Conservation (phyloP, 352 stramenopile genomes). For the Globisporangium uncinulatum region DNA sequence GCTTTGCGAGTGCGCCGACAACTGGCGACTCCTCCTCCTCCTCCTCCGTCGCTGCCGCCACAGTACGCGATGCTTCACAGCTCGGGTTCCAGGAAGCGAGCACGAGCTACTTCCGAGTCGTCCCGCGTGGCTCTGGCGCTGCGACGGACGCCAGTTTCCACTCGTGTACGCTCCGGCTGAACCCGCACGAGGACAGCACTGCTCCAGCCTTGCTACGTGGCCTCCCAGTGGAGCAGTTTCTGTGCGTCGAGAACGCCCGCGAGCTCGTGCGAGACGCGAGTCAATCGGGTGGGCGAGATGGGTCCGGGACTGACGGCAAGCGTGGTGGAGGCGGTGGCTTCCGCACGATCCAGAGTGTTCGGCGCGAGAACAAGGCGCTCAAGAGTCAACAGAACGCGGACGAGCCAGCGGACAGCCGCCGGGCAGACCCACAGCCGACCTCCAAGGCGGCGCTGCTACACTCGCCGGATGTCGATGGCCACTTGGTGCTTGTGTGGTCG, state of each 20-base stretch:
- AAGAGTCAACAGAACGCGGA: constrained; percentile 20
- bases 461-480: constrained; percentile 42
- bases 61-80: constrained; percentile 26
- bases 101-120: constrained; percentile 75
- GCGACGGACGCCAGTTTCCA: neutral
- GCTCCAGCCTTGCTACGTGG: constrained; percentile 12
- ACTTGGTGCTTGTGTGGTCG: constrained; percentile 71
- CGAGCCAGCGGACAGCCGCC: neutral
- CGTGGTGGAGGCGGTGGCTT: constrained; percentile 50
- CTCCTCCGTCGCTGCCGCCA: neutral
- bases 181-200: constrained; percentile 1
- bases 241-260: constrained; percentile 68
- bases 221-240: constrained; percentile 61
- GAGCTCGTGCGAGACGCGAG: constrained; percentile 28
- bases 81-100: constrained; percentile 69
- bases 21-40: neutral
- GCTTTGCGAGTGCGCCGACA: constrained; percentile 17
- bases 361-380: constrained; percentile 78
- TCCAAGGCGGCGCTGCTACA: constrained; percentile 49
- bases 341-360: constrained; percentile 82
- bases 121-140: constrained; percentile 14
- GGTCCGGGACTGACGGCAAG: constrained; percentile 26
- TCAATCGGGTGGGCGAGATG: constrained; percentile 13
- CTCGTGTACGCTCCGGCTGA: constrained; percentile 22
- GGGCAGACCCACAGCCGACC: constrained; percentile 42